These are phyloP conservation scores for Guyanaporus albipodus DNA, from an alignment of 768 basidiomycete species.

Conservation along the genomic window DNA sequence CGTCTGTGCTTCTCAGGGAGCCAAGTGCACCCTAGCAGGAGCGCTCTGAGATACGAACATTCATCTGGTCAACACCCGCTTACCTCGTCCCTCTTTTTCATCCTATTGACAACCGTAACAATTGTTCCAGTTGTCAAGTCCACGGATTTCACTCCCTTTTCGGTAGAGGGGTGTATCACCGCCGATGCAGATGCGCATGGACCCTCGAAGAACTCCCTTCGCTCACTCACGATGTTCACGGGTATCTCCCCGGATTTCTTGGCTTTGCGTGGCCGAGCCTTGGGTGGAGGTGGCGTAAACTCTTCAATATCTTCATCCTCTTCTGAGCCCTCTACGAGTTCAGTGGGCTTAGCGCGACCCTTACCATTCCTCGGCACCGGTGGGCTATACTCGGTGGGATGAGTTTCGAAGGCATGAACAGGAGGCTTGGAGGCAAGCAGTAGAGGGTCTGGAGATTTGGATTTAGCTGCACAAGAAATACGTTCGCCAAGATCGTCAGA, in stretches of 20 bases:
- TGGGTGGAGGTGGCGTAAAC: conserved; percentile 7
- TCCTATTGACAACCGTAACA: conserved; percentile 6
- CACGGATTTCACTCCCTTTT: not conserved
- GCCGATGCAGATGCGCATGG: not conserved
- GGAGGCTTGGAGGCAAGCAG: not conserved
- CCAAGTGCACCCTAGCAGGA: conserved; percentile 4
- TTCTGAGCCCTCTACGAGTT: conserved; percentile 21
- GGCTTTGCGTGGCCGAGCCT: not conserved
- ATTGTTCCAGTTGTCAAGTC: conserved; percentile 3
- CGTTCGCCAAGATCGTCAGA: conserved; percentile 24
- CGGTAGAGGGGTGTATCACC: not conserved
- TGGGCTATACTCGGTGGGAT: conserved; percentile 9
- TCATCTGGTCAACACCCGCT: conserved; percentile 1
- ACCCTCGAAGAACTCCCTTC: conserved; percentile 10
- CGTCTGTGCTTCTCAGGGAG: not conserved
- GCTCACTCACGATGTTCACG: conserved; percentile 10
- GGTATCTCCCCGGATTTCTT: conserved; percentile 16
- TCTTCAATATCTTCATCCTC: conserved; percentile 22
- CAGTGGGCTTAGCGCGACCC: conserved; percentile 8
- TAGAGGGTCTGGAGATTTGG: conserved; percentile 28
- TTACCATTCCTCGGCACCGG: conserved; percentile 21
- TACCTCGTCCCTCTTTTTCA: conserved; percentile 27
- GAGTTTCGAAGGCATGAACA: conserved; percentile 21
- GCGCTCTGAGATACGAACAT: conserved; percentile 3
- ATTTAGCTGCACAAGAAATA: conserved; percentile 9